Conservation (phyloP, 2,329 filamentous ascomycete species). For the Domatiomyces globalis region DNA sequence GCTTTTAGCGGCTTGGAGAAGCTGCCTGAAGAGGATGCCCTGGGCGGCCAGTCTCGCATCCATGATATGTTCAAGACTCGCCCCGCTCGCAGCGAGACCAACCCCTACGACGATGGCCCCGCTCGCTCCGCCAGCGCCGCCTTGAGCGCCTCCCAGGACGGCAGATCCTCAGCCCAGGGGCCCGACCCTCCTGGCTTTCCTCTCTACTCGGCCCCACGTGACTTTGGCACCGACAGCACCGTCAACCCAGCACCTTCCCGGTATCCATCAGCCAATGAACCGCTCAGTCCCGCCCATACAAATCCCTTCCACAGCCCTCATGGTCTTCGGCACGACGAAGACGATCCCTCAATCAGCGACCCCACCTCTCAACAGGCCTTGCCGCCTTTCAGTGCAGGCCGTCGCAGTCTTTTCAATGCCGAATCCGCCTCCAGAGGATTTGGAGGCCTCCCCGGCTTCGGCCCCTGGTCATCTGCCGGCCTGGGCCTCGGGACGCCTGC, state of each 20-base stretch:
- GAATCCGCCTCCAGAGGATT: conserved; percentile 45
- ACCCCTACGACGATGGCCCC: conserved; percentile 33
- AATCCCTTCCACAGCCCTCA: conserved; percentile 92
- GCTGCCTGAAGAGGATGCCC: conserved; percentile 37
- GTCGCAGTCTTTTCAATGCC: conserved; percentile 48
- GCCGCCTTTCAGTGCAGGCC: conserved; percentile 34
- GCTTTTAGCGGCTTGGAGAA: conserved; percentile 40
- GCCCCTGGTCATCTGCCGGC: conserved; percentile 36
- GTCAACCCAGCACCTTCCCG: conserved; percentile 42
- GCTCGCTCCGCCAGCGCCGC: conserved; percentile 49
- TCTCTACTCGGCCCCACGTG: conserved; percentile 44
- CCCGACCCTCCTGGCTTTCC: conserved; percentile 44
- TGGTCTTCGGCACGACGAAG: conserved; percentile 51
- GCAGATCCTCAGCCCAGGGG: conserved; percentile 38
- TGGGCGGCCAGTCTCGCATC: conserved; percentile 37
- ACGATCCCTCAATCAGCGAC: conserved; percentile 44
- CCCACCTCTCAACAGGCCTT: conserved; percentile 28
- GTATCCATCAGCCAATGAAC: conserved; percentile 43
- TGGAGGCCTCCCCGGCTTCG: conserved; percentile 46
- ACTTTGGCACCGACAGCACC: conserved; percentile 44
- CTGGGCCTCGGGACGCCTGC: conserved; percentile 60
- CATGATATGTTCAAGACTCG: conserved; percentile 34
- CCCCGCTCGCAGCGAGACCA: conserved; percentile 35
- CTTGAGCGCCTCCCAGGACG: conserved; percentile 61
- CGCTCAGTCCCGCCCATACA: conserved; percentile 81